Percentiles rank a stretch among this genome's conserved stretches.
phyloP scores from a whole-genome alignment of 345 rosid species.

The Pistacia integerrima region DNA sequence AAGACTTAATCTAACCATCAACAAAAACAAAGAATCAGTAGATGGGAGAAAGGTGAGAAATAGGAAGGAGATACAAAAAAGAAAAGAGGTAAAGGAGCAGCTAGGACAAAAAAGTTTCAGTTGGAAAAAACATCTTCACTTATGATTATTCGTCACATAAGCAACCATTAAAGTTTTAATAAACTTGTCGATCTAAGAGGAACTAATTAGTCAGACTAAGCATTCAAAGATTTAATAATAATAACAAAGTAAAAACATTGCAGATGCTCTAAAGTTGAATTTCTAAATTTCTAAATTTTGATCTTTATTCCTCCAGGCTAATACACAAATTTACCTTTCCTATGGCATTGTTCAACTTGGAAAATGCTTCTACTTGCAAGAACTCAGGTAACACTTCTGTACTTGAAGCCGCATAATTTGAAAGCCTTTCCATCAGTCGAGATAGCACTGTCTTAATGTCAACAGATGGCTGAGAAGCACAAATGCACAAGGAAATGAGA shows the following conservation, averaged over 20 bases:
- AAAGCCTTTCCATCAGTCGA: slow-evolving; percentile 96
- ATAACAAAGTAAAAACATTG: background rate
- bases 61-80: background rate
- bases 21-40: background rate
- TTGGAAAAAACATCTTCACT: background rate
- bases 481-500: slow-evolving; percentile 13
- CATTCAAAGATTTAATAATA: background rate
- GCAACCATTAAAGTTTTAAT: background rate
- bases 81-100: background rate
- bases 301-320: background rate
- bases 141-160: background rate
- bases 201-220: background rate
- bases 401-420: slow-evolving; percentile 92
- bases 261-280: background rate
- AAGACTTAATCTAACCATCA: background rate
- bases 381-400: slow-evolving; percentile 90
- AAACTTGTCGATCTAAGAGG: background rate
- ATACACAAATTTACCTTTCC: slow-evolving; percentile 66
- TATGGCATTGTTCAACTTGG: slow-evolving; percentile 92
- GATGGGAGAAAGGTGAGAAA: background rate
- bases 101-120: background rate
- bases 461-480: slow-evolving; percentile 76
- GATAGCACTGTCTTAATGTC: slow-evolving; percentile 98
- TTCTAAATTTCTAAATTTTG: background rate
- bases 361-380: slow-evolving; percentile 98